A percentile compares a stretch with the other conserved stretches of the same genome.
Evolutionary conservation across 768 basidiomycete species (phyloP).

Genomic region (Leccinum variicolor): DNA sequence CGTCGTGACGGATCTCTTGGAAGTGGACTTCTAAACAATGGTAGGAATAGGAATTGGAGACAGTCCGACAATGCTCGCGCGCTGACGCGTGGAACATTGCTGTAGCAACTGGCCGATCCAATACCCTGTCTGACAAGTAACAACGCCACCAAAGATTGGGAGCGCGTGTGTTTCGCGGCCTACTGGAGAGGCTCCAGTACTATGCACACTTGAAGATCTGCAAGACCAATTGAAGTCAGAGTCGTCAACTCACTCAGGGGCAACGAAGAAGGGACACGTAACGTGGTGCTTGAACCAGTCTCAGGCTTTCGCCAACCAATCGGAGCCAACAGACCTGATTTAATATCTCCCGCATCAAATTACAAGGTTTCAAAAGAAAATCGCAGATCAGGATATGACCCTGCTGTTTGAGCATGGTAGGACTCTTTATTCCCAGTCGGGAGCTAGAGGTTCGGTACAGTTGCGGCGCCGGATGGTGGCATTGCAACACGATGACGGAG

Average conservation of each 20-base stretch:
- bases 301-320: not conserved
- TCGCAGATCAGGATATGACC: not conserved
- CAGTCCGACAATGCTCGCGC: not conserved
- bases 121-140: not conserved
- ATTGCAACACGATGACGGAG: not conserved
- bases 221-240: not conserved
- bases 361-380: not conserved
- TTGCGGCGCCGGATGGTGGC: not conserved
- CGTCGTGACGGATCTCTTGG: no score
- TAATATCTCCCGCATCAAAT: not conserved
- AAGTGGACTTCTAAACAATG: no score
- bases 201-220: not conserved
- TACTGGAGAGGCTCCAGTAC: not conserved
- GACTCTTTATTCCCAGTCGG: not conserved
- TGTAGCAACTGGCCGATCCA: not conserved
- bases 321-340: not conserved
- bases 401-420: not conserved
- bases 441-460: not conserved
- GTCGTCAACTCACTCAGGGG: not conserved
- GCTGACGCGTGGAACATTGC: not conserved
- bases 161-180: not conserved
- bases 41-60: not conserved
- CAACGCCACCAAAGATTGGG: not conserved
- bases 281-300: not conserved
- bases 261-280: not conserved